These are phyloP conservation scores for Tylopilus rubrobrunneus DNA, from an alignment of 768 basidiomycete genomes.

Conservation along the genomic window DNA sequence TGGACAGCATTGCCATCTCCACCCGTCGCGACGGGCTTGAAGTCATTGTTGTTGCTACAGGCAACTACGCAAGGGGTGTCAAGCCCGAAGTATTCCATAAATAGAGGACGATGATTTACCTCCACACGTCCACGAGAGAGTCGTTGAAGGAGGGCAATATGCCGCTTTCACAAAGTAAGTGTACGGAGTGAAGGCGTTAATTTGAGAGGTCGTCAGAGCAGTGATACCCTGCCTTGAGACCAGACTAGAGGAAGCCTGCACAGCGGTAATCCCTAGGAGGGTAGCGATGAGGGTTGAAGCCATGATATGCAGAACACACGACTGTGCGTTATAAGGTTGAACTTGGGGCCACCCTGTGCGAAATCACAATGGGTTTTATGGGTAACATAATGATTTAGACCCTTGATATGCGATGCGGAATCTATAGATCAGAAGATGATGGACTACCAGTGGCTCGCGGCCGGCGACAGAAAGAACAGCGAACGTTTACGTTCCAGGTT, in stretches of 20 bases:
- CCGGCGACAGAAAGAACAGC: too few relatives aligned
- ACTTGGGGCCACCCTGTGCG: neutral
- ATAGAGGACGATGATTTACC: conserved; percentile 26
- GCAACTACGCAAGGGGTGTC: conserved; percentile 24
- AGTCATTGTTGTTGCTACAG: conserved; percentile 41
- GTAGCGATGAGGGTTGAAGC: neutral
- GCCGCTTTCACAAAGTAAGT: conserved; percentile 47
- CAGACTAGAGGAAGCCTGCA: conserved; percentile 19
- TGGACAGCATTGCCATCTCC: conserved; percentile 40
- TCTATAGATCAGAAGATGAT: neutral
- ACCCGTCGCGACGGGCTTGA: conserved; percentile 42
- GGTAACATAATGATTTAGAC: too few relatives aligned
- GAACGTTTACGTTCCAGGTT: too few relatives aligned
- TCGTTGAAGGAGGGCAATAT: conserved; percentile 40
- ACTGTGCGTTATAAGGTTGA: neutral
- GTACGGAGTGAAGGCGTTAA: conserved; percentile 43
- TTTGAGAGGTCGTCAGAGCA: conserved; percentile 35
- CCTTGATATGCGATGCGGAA: neutral
- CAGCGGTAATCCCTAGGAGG: conserved; percentile 8
- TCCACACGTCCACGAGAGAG: conserved; percentile 50
- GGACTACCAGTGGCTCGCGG: neutral
- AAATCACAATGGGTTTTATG: neutral
- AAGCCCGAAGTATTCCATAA: neutral
- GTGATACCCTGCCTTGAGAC: conserved; percentile 34
- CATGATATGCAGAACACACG: conserved; percentile 25